phyloP scores from a whole-genome alignment of 768 basidiomycete species.

The Cyclocybe aegerita region DNA sequence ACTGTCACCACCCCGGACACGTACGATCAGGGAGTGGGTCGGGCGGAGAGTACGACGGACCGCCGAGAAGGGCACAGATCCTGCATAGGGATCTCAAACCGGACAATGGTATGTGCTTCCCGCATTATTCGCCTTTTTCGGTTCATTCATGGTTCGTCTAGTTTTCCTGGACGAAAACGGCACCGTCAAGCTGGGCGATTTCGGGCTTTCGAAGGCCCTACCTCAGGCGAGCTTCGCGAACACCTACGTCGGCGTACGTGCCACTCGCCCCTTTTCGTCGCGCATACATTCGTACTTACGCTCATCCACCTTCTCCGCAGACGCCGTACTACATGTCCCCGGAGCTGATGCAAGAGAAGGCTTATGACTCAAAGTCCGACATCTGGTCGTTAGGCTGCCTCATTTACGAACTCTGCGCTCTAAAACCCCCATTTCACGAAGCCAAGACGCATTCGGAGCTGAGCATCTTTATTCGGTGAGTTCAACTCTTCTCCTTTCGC shows the following conservation, averaged over 20 bases:
- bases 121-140: background rate
- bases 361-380: slow-evolving; percentile 97
- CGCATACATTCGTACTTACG: background rate
- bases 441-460: slow-evolving; percentile 89
- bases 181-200: slow-evolving; percentile 95
- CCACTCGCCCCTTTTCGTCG: background rate
- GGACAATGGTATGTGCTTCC: slow-evolving; percentile 77
- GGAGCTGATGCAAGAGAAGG: slow-evolving; percentile 94
- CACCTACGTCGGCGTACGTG: slow-evolving; percentile 92
- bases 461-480: slow-evolving; percentile 75
- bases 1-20: slow-evolving; percentile 86
- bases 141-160: slow-evolving; percentile 24
- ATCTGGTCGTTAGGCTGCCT: slow-evolving; percentile 99
- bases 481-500: background rate
- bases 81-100: slow-evolving; percentile 96
- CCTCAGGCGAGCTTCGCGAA: slow-evolving; percentile 86
- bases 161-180: slow-evolving; percentile 88
- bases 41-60: slow-evolving; percentile 37
- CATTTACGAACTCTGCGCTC: slow-evolving; percentile 93
- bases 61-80: slow-evolving; percentile 67
- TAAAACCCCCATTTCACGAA: slow-evolving; percentile 92
- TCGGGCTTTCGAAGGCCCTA: slow-evolving; percentile 93
- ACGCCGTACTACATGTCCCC: slow-evolving; percentile 99
- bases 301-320: slow-evolving; percentile 36
- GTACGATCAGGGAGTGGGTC: slow-evolving; percentile 45